Evolutionary conservation across 257 asterid species (phyloP).

Genomic region (Coffea canephora): DNA sequence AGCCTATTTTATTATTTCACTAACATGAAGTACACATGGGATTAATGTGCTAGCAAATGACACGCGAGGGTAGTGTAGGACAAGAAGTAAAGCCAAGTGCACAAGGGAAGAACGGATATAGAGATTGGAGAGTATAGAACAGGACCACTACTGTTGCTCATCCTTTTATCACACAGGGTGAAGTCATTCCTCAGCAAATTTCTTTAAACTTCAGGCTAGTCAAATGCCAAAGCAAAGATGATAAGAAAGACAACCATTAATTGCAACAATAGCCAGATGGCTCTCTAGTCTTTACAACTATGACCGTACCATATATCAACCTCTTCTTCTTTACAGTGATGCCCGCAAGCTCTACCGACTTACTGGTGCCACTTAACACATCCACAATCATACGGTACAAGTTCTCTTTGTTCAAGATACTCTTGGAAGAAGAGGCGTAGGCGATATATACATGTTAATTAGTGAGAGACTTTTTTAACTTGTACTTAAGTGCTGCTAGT

Average conservation of each 20-base stretch:
- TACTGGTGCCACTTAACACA: neutral
- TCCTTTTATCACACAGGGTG: too few relatives aligned
- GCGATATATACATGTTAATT: neutral
- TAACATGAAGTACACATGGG: too few relatives aligned
- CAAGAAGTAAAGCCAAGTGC: neutral
- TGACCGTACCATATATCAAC: neutral
- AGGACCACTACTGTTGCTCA: neutral
- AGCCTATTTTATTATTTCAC: too few relatives aligned
- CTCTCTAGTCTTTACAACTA: neutral
- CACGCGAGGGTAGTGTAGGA: neutral
- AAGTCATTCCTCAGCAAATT: neutral
- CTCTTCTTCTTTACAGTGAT: neutral
- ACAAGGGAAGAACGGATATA: neutral
- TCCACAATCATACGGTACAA: neutral
- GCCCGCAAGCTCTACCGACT: neutral
- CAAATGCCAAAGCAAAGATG: conserved; percentile 15
- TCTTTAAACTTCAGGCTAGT: neutral
- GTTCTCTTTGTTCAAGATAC: conserved; percentile 10
- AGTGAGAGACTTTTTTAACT: neutral
- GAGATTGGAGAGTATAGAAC: neutral
- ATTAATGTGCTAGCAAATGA: neutral
- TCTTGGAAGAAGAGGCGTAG: neutral
- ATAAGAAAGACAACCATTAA: conserved; percentile 21
- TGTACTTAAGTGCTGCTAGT: neutral
- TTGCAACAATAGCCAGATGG: conserved; percentile 18